Evolutionary conservation across 345 rosid species (phyloP).

Genomic region (Brassica nigra): DNA sequence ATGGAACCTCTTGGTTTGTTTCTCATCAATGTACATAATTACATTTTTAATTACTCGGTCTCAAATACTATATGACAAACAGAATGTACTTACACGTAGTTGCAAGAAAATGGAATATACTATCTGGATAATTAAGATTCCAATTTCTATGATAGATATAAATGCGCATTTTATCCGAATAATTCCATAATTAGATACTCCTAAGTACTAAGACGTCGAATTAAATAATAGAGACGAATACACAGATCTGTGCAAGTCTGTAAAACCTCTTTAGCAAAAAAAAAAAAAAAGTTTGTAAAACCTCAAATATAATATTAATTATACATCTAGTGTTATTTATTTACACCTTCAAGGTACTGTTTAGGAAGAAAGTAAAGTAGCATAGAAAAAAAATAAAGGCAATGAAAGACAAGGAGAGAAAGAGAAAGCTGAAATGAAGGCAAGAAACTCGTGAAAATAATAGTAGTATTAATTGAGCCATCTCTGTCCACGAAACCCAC

Average conservation of each 20-base stretch:
- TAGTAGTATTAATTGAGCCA: slow-evolving; percentile 26
- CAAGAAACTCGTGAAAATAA: slow-evolving; percentile 37
- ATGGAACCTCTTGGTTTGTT: slow-evolving; percentile 31
- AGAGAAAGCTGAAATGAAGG: slow-evolving; percentile 20
- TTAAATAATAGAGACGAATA: background rate
- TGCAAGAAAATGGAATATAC: slow-evolving; percentile 41
- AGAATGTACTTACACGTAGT: slow-evolving; percentile 39
- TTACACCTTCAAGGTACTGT: slow-evolving; percentile 13
- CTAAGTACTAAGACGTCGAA: background rate
- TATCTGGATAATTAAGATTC: slow-evolving; percentile 34
- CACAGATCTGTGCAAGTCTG: background rate
- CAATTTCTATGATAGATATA: slow-evolving; percentile 7
- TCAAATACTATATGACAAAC: slow-evolving; percentile 22
- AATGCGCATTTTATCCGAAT: slow-evolving; percentile 12
- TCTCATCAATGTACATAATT: slow-evolving; percentile 32
- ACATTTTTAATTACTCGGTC: background rate
- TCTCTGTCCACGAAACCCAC: slow-evolving; percentile 38
- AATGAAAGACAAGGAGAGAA: background rate
- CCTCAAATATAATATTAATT: slow-evolving; percentile 4
- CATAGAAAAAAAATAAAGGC: background rate
- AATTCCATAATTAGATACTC: background rate
- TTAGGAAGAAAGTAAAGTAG: slow-evolving; percentile 23
- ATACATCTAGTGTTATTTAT: background rate
- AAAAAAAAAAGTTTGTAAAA: background rate
- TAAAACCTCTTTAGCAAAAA: background rate